phyloP scores from a whole-genome alignment of 768 basidiomycete genomes.

The Russula sp. region DNA sequence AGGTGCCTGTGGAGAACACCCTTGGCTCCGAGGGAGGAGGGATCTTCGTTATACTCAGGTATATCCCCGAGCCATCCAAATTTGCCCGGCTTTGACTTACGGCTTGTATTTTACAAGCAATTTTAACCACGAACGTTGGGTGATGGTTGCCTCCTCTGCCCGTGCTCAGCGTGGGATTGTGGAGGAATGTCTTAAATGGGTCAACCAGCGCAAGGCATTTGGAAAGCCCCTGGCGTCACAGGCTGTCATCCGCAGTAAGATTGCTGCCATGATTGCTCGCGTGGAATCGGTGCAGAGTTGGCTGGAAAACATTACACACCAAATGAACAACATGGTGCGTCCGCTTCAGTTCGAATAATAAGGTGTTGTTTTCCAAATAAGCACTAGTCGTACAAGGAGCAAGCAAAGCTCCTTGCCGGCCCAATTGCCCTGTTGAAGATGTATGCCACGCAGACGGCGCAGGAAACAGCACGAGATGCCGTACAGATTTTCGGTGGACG shows the following conservation, averaged over 20 bases:
- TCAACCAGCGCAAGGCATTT: constrained; percentile 83
- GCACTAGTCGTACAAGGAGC: constrained; percentile 58
- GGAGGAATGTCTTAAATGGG: constrained; percentile 91
- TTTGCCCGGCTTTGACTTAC: background rate
- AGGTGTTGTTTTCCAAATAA: constrained; percentile 25
- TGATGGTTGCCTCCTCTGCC: constrained; percentile 73
- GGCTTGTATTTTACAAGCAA: constrained; percentile 44
- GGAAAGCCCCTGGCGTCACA: constrained; percentile 81
- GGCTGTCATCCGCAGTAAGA: constrained; percentile 81
- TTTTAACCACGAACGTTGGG: constrained; percentile 95
- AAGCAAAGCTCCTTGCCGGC: constrained; percentile 65
- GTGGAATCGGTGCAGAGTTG: constrained; percentile 78
- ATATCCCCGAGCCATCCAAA: background rate
- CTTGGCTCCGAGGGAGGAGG: constrained; percentile 77
- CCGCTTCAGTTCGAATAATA: constrained; percentile 4
- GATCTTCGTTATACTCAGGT: constrained; percentile 57
- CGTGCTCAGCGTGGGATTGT: constrained; percentile 59
- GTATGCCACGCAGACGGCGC: constrained; percentile 66
- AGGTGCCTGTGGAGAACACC: constrained; percentile 82
- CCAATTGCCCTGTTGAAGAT: constrained; percentile 80
- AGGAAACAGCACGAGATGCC: constrained; percentile 77
- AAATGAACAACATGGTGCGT: constrained; percentile 76
- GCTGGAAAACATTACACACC: constrained; percentile 82
- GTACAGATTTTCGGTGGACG: constrained; percentile 86
- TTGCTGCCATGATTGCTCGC: constrained; percentile 86